Percentiles rank a stretch among this genome's conserved stretches.
These are phyloP conservation scores for Microcera coccophila DNA, from an alignment of 2,329 filamentous ascomycete species.

Conservation along the genomic window DNA sequence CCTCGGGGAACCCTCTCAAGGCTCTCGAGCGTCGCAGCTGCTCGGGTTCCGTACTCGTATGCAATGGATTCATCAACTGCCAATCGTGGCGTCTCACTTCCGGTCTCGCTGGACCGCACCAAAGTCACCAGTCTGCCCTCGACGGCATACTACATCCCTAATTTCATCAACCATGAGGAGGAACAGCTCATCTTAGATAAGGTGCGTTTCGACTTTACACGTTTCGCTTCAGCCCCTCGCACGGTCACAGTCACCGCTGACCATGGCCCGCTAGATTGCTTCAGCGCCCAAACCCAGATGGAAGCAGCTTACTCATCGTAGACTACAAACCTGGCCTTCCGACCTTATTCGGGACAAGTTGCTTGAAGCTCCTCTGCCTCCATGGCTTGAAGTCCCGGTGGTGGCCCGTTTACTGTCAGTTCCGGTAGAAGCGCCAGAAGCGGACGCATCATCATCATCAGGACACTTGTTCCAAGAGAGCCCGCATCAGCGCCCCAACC, in stretches of 20 bases:
- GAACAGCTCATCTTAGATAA: constrained; percentile 68
- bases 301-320: constrained; percentile 82
- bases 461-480: constrained; percentile 55
- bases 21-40: too few relatives aligned
- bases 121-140: constrained; percentile 55
- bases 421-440: constrained; percentile 31
- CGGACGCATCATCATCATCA: too few relatives aligned
- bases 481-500: constrained; percentile 76
- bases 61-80: constrained; percentile 13
- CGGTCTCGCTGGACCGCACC: constrained; percentile 47
- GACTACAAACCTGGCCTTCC: constrained; percentile 87
- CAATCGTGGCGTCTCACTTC: constrained; percentile 33
- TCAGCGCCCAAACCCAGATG: constrained; percentile 71
- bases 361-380: constrained; percentile 67
- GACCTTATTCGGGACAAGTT: constrained; percentile 75
- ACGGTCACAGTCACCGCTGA: constrained; percentile 15
- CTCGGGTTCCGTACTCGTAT: background rate
- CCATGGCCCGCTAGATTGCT: constrained; percentile 42
- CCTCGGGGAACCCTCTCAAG: too few relatives aligned
- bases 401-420: constrained; percentile 57
- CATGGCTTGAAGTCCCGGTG: constrained; percentile 70
- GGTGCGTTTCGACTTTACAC: constrained; percentile 42
- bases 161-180: constrained; percentile 77
- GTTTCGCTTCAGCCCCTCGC: background rate
- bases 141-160: constrained; percentile 76